These are phyloP conservation scores for Aspergillus olivimuriae DNA, from an alignment of 495 filamentous ascomycete species.

Conservation along the genomic window DNA sequence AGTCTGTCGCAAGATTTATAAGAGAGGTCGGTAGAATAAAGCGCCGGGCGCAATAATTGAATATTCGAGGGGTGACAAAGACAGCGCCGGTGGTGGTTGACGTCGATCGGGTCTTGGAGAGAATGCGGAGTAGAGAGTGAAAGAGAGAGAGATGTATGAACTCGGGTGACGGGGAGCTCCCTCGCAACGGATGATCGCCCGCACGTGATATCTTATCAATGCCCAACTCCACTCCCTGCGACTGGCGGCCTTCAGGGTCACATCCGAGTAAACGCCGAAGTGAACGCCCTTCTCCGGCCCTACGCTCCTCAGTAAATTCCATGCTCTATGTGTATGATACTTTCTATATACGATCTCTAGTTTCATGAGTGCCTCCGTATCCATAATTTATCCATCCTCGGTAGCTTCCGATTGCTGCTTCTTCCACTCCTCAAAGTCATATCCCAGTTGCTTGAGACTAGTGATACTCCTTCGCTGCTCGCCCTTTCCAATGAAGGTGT, in stretches of 20 bases:
- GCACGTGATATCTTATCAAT: constrained; percentile 17
- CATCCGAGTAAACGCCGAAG: too few relatives aligned
- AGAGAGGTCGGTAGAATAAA: not conserved
- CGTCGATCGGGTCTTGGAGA: not conserved
- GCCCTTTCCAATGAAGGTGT: constrained; percentile 45
- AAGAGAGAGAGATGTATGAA: constrained; percentile 5
- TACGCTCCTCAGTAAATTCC: too few relatives aligned
- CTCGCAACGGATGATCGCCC: constrained; percentile 13
- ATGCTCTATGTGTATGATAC: too few relatives aligned
- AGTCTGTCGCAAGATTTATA: too few relatives aligned
- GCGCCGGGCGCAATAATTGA: not conserved
- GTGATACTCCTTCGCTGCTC: constrained; percentile 36
- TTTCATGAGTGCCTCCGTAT: too few relatives aligned
- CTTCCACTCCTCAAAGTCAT: constrained; percentile 45
- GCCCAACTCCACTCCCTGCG: constrained; percentile 8
- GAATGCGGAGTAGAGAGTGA: constrained; percentile 3
- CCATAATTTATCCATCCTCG: not conserved
- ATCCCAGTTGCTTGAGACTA: constrained; percentile 53
- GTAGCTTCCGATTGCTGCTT: constrained; percentile 9
- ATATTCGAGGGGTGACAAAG: not conserved
- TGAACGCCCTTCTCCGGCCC: too few relatives aligned
- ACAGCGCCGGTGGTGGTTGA: not conserved
- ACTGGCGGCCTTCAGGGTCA: too few relatives aligned
- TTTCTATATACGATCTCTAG: too few relatives aligned
- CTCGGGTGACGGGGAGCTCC: constrained; percentile 8